Evolutionary conservation across 2,329 filamentous ascomycete species (phyloP).

Genomic region (Reticulascus tulasneorum): DNA sequence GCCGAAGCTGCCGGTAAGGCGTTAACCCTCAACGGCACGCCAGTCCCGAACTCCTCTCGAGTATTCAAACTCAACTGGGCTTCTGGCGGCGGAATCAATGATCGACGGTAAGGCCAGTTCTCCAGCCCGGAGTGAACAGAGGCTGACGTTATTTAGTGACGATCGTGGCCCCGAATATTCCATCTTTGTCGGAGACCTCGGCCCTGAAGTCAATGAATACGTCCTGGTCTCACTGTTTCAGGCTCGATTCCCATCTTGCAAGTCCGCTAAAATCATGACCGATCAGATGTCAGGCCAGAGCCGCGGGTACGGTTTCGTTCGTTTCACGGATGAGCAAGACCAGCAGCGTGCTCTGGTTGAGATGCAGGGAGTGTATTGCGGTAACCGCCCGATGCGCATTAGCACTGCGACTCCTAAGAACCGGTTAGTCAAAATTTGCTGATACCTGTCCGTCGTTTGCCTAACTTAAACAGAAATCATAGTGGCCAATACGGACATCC

Average conservation of each 20-base stretch:
- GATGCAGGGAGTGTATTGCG: slow-evolving; percentile 99
- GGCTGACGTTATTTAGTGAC: slow-evolving; percentile 52
- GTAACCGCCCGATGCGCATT: slow-evolving; percentile 97
- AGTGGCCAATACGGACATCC: slow-evolving; percentile 37
- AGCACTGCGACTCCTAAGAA: slow-evolving; percentile 98
- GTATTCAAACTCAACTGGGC: slow-evolving; percentile 99
- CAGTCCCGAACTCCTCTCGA: slow-evolving; percentile 90
- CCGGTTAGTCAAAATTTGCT: slow-evolving; percentile 44
- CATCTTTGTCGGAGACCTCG: slow-evolving; percentile 97
- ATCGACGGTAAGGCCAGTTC: slow-evolving; percentile 66
- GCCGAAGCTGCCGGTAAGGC: slow-evolving; percentile 87
- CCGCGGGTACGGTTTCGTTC: slow-evolving; percentile 95
- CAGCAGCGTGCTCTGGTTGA: slow-evolving; percentile 93
- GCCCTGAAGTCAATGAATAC: slow-evolving; percentile 97
- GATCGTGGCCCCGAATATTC: slow-evolving; percentile 94
- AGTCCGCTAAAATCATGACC: slow-evolving; percentile 99
- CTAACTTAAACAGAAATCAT: slow-evolving; percentile 7
- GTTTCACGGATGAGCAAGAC: slow-evolving; percentile 92
- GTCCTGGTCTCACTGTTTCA: slow-evolving; percentile 97
- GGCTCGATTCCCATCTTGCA: slow-evolving; percentile 92
- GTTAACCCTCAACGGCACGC: slow-evolving; percentile 78
- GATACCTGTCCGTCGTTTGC: neutral
- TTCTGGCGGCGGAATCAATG: slow-evolving; percentile 89
- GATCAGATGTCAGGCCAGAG: slow-evolving; percentile 97
- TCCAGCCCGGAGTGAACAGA: neutral